A percentile compares a stretch with the other conserved stretches of the same genome.
Evolutionary conservation across 2,329 filamentous ascomycete species (phyloP).

Genomic region (Pyricularia grisea): DNA sequence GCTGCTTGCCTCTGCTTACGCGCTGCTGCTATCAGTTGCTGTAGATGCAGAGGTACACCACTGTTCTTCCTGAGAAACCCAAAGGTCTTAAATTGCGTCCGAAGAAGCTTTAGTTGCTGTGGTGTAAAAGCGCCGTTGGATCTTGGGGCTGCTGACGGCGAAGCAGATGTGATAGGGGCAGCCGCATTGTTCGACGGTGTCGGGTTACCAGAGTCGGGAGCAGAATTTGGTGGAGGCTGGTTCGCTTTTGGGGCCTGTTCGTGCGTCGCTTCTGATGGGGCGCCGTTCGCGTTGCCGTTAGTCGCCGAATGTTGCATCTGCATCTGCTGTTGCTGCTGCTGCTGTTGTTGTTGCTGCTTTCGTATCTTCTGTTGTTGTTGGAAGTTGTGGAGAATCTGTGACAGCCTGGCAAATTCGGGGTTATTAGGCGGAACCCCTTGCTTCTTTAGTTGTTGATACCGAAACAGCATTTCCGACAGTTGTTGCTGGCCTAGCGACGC

Average conservation of each 20-base stretch:
- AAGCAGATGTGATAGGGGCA: conserved; percentile 14
- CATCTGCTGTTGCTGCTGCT: conserved; percentile 12
- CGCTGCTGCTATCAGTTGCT: conserved; percentile 73
- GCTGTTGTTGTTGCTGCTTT: conserved; percentile 23
- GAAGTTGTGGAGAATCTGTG: conserved; percentile 64
- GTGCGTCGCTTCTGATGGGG: conserved; percentile 26
- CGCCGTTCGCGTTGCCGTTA: conserved; percentile 47
- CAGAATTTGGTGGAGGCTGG: conserved; percentile 28
- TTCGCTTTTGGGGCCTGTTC: conserved; percentile 25
- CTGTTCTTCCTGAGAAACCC: conserved; percentile 83
- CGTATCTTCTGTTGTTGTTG: conserved; percentile 24
- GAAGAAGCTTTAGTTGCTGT: conserved; percentile 69
- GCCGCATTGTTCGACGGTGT: conserved; percentile 16
- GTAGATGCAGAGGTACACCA: conserved; percentile 67
- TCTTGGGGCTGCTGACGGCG: conserved; percentile 16
- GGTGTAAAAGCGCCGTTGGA: conserved; percentile 57
- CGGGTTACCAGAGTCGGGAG: conserved; percentile 15
- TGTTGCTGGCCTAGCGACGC: conserved; percentile 65
- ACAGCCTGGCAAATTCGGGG: conserved; percentile 78
- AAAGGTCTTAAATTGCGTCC: conserved; percentile 85
- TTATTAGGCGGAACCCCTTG: conserved; percentile 72
- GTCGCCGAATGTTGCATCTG: conserved; percentile 39
- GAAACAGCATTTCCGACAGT: conserved; percentile 68
- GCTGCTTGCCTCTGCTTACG: conserved; percentile 56
- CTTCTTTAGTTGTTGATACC: conserved; percentile 82